Percentiles rank a stretch among this genome's conserved stretches.
Conservation (phyloP, 441 rosid species). For the Eugenia klotzschiana region DNA sequence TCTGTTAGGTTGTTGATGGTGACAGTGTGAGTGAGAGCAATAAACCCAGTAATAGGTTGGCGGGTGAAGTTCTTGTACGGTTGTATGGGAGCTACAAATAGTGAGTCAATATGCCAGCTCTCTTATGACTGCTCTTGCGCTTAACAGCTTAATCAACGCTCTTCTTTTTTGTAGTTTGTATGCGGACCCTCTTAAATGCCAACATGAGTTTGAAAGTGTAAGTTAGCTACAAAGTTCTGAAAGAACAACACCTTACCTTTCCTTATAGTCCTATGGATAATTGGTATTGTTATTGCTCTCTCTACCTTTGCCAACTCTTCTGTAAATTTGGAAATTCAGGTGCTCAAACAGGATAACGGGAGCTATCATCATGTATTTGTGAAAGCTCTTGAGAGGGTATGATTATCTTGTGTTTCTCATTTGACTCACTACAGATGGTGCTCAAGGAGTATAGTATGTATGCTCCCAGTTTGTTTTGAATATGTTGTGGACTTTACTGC, state of each 20-base stretch:
- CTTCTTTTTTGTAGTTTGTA: conserved; percentile 20
- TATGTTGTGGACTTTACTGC: neutral
- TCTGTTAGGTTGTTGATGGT: conserved; percentile 33
- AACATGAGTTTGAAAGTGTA: conserved; percentile 29
- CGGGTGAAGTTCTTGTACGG: conserved; percentile 30
- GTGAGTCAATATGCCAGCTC: conserved; percentile 19
- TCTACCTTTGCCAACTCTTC: neutral
- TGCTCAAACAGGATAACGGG: conserved; percentile 23
- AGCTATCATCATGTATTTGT: conserved; percentile 15
- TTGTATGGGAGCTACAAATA: conserved; percentile 42
- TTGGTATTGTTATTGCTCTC: neutral
- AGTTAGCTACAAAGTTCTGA: conserved; percentile 1
- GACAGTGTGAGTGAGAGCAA: conserved; percentile 6
- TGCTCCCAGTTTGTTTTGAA: neutral
- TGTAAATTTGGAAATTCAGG: conserved; percentile 9
- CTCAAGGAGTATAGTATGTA: neutral
- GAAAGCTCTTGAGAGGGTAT: conserved; percentile 33
- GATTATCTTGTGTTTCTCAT: neutral
- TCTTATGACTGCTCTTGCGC: neutral
- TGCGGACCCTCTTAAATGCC: conserved; percentile 24
- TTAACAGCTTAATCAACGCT: neutral
- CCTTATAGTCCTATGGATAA: neutral
- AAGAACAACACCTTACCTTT: neutral
- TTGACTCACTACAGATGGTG: neutral
- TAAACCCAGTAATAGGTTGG: conserved; percentile 13